Conservation (phyloP, 305 asterid species). For the Rubia occidens region DNA sequence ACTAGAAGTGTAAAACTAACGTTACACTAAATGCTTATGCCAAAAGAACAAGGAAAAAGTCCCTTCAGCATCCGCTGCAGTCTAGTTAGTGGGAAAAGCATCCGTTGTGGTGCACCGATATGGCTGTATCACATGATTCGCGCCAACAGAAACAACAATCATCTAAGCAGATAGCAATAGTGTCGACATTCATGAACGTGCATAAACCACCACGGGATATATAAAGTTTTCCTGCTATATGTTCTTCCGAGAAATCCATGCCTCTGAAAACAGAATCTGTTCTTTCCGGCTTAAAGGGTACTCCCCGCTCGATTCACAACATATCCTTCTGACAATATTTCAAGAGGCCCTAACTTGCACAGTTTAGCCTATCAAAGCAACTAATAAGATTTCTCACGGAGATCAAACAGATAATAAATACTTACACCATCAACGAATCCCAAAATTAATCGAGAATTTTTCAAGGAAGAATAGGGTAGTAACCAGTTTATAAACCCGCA, state of each 20-base stretch:
- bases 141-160: neutral
- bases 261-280: slow-evolving; percentile 45
- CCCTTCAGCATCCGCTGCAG: neutral
- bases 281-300: slow-evolving; percentile 16
- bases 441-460: slow-evolving; percentile 77
- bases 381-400: neutral
- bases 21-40: neutral
- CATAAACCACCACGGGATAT: neutral
- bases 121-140: neutral
- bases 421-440: slow-evolving; percentile 98
- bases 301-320: neutral
- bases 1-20: neutral
- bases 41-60: neutral
- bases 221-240: neutral
- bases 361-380: neutral
- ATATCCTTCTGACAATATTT: neutral
- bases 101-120: neutral
- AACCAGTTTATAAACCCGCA: slow-evolving; percentile 73
- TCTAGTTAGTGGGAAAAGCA: neutral
- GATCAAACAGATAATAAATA: neutral
- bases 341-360: neutral
- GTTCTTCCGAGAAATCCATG: neutral
- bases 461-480: slow-evolving; percentile 88
- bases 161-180: neutral
- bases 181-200: neutral